Evolutionary conservation across 2,329 filamentous ascomycete genomes (phyloP).

Genomic region (Nothopassalora personata): DNA sequence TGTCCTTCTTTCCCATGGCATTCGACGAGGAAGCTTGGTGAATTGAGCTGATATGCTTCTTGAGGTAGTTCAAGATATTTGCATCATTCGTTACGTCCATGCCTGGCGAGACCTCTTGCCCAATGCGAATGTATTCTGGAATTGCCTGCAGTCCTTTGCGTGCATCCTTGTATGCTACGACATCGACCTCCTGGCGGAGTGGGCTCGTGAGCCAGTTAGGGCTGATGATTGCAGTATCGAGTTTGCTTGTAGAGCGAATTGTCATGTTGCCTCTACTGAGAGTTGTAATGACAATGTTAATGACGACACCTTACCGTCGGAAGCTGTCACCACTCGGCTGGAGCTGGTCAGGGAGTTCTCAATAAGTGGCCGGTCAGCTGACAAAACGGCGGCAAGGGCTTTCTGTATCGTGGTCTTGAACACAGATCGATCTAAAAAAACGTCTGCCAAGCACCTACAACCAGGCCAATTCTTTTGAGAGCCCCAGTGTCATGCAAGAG

Average conservation of each 20-base stretch:
- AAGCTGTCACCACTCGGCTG: slow-evolving; percentile 11
- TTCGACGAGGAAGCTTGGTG: slow-evolving; percentile 15
- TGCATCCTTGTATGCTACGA: slow-evolving; percentile 31
- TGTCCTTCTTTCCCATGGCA: slow-evolving; percentile 27
- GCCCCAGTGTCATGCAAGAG: too few relatives aligned
- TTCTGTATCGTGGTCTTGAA: slow-evolving; percentile 6
- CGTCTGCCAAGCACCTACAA: slow-evolving; percentile 16
- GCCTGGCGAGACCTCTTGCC: slow-evolving; percentile 38
- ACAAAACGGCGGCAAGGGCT: slow-evolving; percentile 18
- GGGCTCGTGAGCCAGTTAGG: slow-evolving; percentile 35
- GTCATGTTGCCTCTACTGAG: slow-evolving; percentile 35
- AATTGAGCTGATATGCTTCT: slow-evolving; percentile 9
- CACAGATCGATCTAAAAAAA: slow-evolving; percentile 15
- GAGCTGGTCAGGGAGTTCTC: slow-evolving; percentile 19
- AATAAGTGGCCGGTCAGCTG: slow-evolving; percentile 34
- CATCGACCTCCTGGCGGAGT: slow-evolving; percentile 31
- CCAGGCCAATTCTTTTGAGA: slow-evolving; percentile 20
- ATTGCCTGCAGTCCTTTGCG: slow-evolving; percentile 27
- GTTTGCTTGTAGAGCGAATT: slow-evolving; percentile 27
- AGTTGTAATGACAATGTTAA: slow-evolving; percentile 30
- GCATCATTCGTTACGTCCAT: slow-evolving; percentile 37
- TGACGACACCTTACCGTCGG: slow-evolving; percentile 32
- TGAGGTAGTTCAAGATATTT: slow-evolving; percentile 38
- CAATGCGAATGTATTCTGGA: slow-evolving; percentile 27
- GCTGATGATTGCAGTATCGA: slow-evolving; percentile 32